Conservation (phyloP, 768 basidiomycete species). For the Mycena alexandri region DNA sequence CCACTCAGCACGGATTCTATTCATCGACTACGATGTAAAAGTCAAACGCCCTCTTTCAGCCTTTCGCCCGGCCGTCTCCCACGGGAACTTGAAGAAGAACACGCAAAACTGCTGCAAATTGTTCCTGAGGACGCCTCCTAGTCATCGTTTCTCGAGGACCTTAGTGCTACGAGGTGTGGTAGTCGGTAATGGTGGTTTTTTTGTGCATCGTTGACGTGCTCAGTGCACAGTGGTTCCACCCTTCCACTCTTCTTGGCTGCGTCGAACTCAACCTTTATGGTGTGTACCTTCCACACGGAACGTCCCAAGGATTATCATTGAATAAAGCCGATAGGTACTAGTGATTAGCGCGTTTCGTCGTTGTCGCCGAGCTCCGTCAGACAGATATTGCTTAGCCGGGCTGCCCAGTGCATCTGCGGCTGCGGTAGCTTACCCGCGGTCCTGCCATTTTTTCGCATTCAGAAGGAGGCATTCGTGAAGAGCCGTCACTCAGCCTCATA, state of each 20-base stretch:
- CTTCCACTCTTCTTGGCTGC: background rate
- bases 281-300: slow-evolving; percentile 15
- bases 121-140: background rate
- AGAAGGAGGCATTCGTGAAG: background rate
- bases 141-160: background rate
- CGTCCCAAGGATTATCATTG: background rate
- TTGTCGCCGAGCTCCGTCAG: background rate
- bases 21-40: too few species aligned
- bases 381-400: background rate
- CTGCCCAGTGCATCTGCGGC: background rate
- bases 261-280: slow-evolving; percentile 10
- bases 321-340: background rate
- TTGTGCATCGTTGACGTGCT: background rate
- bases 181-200: background rate
- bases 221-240: slow-evolving; percentile 5
- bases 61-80: too few species aligned
- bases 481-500: slow-evolving; percentile 20
- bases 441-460: slow-evolving; percentile 8
- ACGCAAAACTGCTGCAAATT: too few species aligned
- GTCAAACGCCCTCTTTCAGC: too few species aligned
- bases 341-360: slow-evolving; percentile 12
- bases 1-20: too few species aligned
- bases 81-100: too few species aligned
- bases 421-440: slow-evolving; percentile 9
- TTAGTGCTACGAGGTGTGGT: background rate